phyloP scores from a whole-genome alignment of 164 flowering plant genomes.

The Cinnamomum micranthum region DNA sequence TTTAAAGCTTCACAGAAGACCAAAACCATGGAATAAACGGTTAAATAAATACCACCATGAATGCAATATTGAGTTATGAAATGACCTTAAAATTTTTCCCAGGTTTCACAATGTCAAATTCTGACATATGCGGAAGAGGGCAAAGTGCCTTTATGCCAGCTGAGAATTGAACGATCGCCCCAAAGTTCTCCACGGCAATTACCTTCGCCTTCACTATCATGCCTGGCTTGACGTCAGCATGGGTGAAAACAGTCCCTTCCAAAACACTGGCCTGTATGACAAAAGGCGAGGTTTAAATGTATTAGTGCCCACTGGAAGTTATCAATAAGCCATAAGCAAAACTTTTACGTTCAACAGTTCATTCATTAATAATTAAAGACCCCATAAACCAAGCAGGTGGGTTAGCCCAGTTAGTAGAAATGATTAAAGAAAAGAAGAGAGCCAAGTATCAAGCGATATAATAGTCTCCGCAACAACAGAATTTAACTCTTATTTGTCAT shows the following conservation, averaged over 20 bases:
- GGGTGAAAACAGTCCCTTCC: slow-evolving; percentile 82
- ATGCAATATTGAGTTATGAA: background rate
- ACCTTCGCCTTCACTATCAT: slow-evolving; percentile 85
- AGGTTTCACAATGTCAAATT: slow-evolving; percentile 78
- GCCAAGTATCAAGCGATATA: background rate
- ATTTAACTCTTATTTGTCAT: background rate
- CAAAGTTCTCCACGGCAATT: slow-evolving; percentile 60
- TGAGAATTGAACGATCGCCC: slow-evolving; percentile 83
- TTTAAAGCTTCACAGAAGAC: background rate
- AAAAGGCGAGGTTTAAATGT: background rate
- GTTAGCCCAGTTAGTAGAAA: background rate
- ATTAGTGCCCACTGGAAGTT: background rate
- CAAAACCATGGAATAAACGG: background rate
- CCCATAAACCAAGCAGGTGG: background rate
- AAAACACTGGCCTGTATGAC: slow-evolving; percentile 69
- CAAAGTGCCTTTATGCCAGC: slow-evolving; percentile 95
- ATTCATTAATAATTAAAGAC: background rate
- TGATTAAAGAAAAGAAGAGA: background rate
- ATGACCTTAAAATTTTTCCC: slow-evolving; percentile 80
- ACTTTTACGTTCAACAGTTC: background rate
- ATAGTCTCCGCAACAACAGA: background rate
- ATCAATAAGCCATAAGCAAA: background rate
- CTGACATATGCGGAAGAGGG: slow-evolving; percentile 95
- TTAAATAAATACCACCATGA: background rate
- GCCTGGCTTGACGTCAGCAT: slow-evolving; percentile 95